Evolutionary conservation across 192 early-diverging fungal species (phyloP).

Genomic region (Geranomyces michiganensis): DNA sequence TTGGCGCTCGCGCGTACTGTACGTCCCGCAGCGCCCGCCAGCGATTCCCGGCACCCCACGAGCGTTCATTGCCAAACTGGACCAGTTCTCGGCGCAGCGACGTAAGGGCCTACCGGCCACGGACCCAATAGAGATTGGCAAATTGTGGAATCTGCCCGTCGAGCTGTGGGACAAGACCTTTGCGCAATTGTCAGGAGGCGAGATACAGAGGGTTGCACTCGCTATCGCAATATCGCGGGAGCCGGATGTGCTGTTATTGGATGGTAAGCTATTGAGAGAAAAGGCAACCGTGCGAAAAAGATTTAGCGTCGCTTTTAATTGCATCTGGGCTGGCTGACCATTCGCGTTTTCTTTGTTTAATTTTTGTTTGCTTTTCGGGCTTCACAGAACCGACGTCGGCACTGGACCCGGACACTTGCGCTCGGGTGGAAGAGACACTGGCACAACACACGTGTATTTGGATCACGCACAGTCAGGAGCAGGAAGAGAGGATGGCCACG

Average conservation of each 20-base stretch:
- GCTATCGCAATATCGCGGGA: constrained; percentile 79
- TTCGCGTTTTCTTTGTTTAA: no score
- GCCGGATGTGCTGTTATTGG: constrained; percentile 77
- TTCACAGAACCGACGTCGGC: constrained; percentile 80
- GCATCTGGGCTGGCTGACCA: no score
- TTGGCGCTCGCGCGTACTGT: constrained; percentile 80
- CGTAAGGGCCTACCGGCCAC: neutral
- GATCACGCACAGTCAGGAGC: constrained; percentile 71
- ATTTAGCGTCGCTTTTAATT: no score
- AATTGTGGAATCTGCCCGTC: constrained; percentile 65
- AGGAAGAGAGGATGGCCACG: constrained; percentile 33
- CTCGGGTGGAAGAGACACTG: constrained; percentile 74
- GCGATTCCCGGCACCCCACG: constrained; percentile 72
- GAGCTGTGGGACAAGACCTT: constrained; percentile 77
- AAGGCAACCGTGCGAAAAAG: no score
- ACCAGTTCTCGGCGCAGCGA: constrained; percentile 14
- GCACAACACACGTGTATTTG: constrained; percentile 68
- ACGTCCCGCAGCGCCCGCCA: constrained; percentile 83
- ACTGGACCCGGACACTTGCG: constrained; percentile 70
- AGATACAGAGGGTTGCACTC: constrained; percentile 78
- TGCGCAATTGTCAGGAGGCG: constrained; percentile 77
- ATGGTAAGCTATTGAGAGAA: no score
- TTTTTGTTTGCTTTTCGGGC: neutral
- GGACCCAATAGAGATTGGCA: constrained; percentile 51
- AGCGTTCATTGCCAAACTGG: constrained; percentile 58